Conservation (phyloP, 2,329 filamentous ascomycete genomes). For the Emmonsiellopsis sp. region DNA sequence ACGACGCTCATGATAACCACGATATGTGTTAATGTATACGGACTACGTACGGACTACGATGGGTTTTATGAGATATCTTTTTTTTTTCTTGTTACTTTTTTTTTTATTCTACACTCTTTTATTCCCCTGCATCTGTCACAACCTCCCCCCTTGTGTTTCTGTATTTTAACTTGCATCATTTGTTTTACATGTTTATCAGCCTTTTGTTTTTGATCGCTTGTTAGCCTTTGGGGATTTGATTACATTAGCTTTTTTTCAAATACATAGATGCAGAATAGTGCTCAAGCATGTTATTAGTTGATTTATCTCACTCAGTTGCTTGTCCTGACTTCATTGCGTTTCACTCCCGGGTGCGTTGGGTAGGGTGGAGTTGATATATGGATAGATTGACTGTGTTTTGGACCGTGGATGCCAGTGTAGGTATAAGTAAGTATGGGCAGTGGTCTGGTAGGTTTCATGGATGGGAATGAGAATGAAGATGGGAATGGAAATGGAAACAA, state of each 20-base stretch:
- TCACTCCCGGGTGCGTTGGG: too few species aligned
- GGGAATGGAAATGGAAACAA: neutral
- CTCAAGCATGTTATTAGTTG: too few species aligned
- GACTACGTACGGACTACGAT: slow-evolving; percentile 18
- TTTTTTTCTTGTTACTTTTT: slow-evolving; percentile 15
- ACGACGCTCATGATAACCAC: slow-evolving; percentile 24
- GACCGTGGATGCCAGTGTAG: too few species aligned
- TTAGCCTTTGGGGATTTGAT: neutral
- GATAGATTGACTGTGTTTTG: too few species aligned
- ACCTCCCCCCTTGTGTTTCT: slow-evolving; percentile 10
- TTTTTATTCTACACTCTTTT: neutral
- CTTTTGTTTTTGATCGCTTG: neutral
- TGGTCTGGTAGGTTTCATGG: too few species aligned
- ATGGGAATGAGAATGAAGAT: slow-evolving; percentile 1
- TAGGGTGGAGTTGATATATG: too few species aligned
- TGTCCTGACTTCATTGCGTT: too few species aligned
- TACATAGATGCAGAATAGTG: too few species aligned
- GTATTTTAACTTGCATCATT: neutral
- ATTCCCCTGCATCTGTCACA: neutral
- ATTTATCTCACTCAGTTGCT: too few species aligned
- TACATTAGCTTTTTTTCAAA: neutral
- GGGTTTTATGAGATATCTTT: slow-evolving; percentile 24
- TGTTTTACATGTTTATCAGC: neutral
- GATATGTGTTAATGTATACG: slow-evolving; percentile 31
- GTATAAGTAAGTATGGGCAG: too few species aligned